phyloP scores from a whole-genome alignment of 805 yeast genomes.

The Debaryomyces maramus region DNA sequence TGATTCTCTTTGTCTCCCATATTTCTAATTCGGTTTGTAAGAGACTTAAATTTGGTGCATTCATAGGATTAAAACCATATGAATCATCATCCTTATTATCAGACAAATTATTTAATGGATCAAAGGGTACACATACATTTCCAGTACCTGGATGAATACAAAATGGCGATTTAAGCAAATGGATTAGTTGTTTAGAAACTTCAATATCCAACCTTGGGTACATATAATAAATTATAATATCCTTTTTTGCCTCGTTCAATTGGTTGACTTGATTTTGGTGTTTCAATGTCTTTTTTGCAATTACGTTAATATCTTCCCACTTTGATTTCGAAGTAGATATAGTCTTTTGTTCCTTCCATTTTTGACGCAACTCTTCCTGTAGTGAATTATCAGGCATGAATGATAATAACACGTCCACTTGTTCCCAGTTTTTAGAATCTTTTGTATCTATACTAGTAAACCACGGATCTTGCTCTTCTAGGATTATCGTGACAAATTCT shows the following conservation, averaged over 20 bases:
- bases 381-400: slow-evolving; percentile 63
- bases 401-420: slow-evolving; percentile 54
- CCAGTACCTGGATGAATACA: slow-evolving; percentile 97
- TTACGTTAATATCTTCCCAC: slow-evolving; percentile 73
- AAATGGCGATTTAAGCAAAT: slow-evolving; percentile 92
- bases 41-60: slow-evolving; percentile 71
- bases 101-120: slow-evolving; percentile 43
- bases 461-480: slow-evolving; percentile 91
- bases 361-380: slow-evolving; percentile 49
- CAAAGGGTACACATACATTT: slow-evolving; percentile 88
- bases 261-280: slow-evolving; percentile 46
- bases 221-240: slow-evolving; percentile 72
- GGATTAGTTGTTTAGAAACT: slow-evolving; percentile 86
- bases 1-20: slow-evolving; percentile 39
- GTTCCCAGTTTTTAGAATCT: slow-evolving; percentile 48
- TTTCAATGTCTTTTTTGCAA: slow-evolving; percentile 50
- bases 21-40: slow-evolving; percentile 65
- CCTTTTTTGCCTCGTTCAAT: slow-evolving; percentile 74
- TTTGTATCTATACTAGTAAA: slow-evolving; percentile 31
- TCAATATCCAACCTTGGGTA: slow-evolving; percentile 93
- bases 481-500: slow-evolving; percentile 62
- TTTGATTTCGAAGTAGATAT: slow-evolving; percentile 54
- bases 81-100: slow-evolving; percentile 35
- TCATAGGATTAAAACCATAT: slow-evolving; percentile 70
- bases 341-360: slow-evolving; percentile 50